A percentile compares a stretch with the other conserved stretches of the same genome.
Conservation (phyloP, 1,284 basidiomycete genomes). For the Puccinia hordei region DNA sequence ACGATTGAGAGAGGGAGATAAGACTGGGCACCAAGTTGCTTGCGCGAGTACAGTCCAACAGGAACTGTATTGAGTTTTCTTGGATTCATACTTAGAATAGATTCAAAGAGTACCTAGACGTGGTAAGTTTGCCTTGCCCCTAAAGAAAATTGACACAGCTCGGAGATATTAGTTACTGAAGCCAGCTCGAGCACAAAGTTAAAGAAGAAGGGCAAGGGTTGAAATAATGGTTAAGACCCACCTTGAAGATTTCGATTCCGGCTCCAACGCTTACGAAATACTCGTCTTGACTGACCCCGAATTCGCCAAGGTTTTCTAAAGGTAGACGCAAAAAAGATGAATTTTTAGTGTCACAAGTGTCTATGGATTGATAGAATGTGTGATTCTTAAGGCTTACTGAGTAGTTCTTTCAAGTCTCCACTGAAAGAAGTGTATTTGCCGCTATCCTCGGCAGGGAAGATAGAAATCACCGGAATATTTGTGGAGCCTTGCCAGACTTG, state of each 20-base stretch:
- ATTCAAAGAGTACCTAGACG: no score
- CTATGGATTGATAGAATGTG: background rate
- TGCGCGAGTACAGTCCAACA: no score
- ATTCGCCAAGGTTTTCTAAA: background rate
- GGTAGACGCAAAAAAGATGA: background rate
- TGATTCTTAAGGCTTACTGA: background rate
- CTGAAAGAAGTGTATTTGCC: background rate
- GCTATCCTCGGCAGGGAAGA: background rate
- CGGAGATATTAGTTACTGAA: no score
- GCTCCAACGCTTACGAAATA: slow-evolving; percentile 22
- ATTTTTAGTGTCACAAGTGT: no score
- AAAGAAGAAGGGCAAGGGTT: background rate
- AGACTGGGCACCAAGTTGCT: no score
- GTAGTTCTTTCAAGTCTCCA: background rate
- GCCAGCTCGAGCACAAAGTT: no score
- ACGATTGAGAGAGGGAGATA: no score
- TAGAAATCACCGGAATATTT: background rate
- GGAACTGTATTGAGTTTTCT: no score
- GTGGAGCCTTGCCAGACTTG: slow-evolving; percentile 13
- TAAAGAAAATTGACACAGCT: no score
- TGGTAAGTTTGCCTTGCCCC: no score
- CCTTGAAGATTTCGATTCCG: slow-evolving; percentile 29
- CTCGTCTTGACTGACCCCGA: slow-evolving; percentile 10
- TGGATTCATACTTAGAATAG: no score
- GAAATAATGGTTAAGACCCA: background rate